phyloP scores from a whole-genome alignment of 495 filamentous ascomycete genomes.

The Aspergillus conjunctus region DNA sequence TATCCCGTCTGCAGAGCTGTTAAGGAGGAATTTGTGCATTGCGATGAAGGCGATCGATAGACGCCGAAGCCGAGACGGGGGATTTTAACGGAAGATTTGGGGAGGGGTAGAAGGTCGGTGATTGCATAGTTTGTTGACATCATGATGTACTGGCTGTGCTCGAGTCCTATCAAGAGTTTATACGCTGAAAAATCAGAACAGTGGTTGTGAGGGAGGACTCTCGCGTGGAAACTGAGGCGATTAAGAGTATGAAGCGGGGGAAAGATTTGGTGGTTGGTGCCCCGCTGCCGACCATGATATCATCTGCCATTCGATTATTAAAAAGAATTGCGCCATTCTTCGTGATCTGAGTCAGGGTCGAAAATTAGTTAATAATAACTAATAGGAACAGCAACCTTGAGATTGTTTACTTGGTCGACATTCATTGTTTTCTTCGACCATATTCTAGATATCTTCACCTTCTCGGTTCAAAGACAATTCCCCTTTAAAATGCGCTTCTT shows the following conservation, averaged over 20 bases:
- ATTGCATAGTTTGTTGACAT: constrained; percentile 50
- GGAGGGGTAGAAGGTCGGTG: constrained; percentile 55
- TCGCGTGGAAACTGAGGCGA: constrained; percentile 9
- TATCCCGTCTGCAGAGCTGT: constrained; percentile 66
- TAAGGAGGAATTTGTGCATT: constrained; percentile 58
- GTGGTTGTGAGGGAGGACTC: constrained; percentile 5
- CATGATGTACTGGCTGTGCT: not conserved
- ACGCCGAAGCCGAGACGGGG: constrained; percentile 77
- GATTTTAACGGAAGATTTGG: constrained; percentile 55
- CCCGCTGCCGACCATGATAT: constrained; percentile 30
- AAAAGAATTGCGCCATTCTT: constrained; percentile 12
- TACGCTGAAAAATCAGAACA: not conserved
- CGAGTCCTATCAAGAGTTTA: not conserved
- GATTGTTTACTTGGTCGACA: not conserved
- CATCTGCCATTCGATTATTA: constrained; percentile 19
- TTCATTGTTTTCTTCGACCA: not conserved
- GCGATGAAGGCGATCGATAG: constrained; percentile 55
- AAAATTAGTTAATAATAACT: constrained; percentile 2
- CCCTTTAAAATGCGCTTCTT: no score
- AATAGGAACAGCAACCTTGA: not conserved
- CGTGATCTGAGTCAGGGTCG: not conserved
- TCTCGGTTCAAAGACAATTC: not conserved
- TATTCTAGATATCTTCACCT: not conserved
- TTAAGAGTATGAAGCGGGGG: constrained; percentile 17
- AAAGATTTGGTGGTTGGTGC: constrained; percentile 18